A percentile compares a stretch with the other conserved stretches of the same genome.
phyloP scores from a whole-genome alignment of 306 rosid genomes.

The Dalbergia oliveri region DNA sequence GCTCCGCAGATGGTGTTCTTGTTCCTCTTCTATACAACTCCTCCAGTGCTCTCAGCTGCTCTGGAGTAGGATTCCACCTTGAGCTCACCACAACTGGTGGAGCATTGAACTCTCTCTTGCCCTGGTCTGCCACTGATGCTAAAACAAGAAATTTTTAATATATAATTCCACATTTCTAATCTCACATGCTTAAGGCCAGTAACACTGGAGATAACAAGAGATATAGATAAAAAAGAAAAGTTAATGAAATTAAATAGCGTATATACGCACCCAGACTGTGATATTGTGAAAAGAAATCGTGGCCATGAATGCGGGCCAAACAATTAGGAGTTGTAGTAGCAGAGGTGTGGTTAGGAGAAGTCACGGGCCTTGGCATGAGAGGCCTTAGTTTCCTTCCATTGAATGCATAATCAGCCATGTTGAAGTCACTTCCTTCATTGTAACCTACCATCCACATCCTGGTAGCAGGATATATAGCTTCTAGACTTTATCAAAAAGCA shows the following conservation, averaged over 20 bases:
- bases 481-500: background rate
- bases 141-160: too few species aligned
- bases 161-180: too few species aligned
- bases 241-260: background rate
- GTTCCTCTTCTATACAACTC: conserved; percentile 86
- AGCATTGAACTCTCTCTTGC: conserved; percentile 62
- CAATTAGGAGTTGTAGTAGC: conserved; percentile 54
- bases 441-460: conserved; percentile 91
- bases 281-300: conserved; percentile 65
- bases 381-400: conserved; percentile 68
- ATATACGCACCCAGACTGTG: conserved; percentile 58
- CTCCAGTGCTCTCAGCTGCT: conserved; percentile 85
- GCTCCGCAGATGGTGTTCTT: conserved; percentile 87
- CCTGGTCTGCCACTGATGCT: conserved; percentile 59
- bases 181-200: too few species aligned
- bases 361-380: conserved; percentile 71
- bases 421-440: conserved; percentile 68
- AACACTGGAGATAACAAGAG: too few species aligned
- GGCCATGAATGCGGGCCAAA: conserved; percentile 48
- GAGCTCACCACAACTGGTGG: conserved; percentile 77
- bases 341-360: conserved; percentile 55
- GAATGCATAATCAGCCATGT: conserved; percentile 56
- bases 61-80: conserved; percentile 96
- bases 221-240: background rate
- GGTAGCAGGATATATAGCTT: background rate